Evolutionary conservation across 768 basidiomycete genomes (phyloP), one percentile per base, ranked within the genome.

Genomic region (Russula dissimulans): DNA sequence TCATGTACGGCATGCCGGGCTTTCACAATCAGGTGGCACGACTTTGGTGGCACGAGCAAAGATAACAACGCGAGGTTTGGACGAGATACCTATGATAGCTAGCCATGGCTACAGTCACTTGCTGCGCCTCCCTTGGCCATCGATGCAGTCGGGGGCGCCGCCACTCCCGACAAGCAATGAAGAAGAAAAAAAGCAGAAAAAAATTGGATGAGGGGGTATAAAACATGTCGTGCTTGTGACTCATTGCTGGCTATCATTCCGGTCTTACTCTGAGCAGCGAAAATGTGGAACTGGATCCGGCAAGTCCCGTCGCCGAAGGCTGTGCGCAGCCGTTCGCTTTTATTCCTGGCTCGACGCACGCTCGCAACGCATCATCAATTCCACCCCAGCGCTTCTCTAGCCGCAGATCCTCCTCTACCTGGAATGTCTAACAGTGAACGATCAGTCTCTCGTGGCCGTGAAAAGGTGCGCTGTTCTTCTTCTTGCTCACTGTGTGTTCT

Each of bases 361-460:
- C 1, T 18, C 14, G 3, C 38, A 29, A 26, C 26, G 3, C 45
- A 4, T 26, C 5, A 7, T 3, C 43, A 1, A n/a, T 32, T 6
- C 52, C 41, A 12, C 9, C 17, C 2, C 38, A 12, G 26, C 15
- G n/a, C 14, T 50, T 57, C 56, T 43, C 12, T 15, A 18, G 26
- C 29, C 22, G 17, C 18, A 22, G 22, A 34, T 22, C 44, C 14
- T 29, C 18, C 54, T 15, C 29, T 11, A 2, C 22, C 22, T n/a
- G 5, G 14, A 49, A 55, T 50, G 59, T 56, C 46, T 5, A 15
- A 17, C 6, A 26, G 1, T 1, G 54, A 50, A 32, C 60, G 60
- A 61, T 61, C 60, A 1, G 3, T 3, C 44, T 61, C 61, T 42
- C 51, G 56, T 12, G 61, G 56, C 56, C 61, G 61, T 57, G 22